Evolutionary conservation across 2,329 filamentous ascomycete species (phyloP).

Genomic region (Alternaria triticimaculans): DNA sequence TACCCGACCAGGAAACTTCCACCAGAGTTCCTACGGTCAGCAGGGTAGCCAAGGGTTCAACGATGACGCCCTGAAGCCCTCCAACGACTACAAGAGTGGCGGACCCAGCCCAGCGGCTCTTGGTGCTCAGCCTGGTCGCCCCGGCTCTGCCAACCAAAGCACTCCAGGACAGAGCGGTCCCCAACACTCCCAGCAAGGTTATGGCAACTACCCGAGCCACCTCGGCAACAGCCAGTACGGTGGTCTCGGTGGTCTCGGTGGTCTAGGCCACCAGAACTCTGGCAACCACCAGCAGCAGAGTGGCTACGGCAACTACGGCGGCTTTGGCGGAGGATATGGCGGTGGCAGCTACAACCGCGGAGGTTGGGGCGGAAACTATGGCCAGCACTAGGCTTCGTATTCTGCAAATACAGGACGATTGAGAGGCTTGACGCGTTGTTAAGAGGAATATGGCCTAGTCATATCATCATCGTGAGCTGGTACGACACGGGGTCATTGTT

Average conservation of each 20-base stretch:
- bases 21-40: slow-evolving; percentile 55
- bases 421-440: slow-evolving; percentile 6
- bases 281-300: slow-evolving; percentile 53
- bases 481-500: slow-evolving; percentile 34
- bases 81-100: slow-evolving; percentile 61
- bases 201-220: slow-evolving; percentile 62
- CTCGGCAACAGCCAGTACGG: slow-evolving; percentile 60
- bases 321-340: slow-evolving; percentile 51
- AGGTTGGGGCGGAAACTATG: slow-evolving; percentile 59
- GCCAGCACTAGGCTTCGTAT: slow-evolving; percentile 41
- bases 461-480: slow-evolving; percentile 21
- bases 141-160: slow-evolving; percentile 68
- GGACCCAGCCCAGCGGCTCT: slow-evolving; percentile 66
- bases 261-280: slow-evolving; percentile 57
- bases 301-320: slow-evolving; percentile 53
- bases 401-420: slow-evolving; percentile 1
- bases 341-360: slow-evolving; percentile 53
- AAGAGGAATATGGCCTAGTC: slow-evolving; percentile 32
- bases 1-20: slow-evolving; percentile 64
- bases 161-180: slow-evolving; percentile 60
- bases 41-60: slow-evolving; percentile 54
- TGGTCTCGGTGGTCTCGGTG: slow-evolving; percentile 61
- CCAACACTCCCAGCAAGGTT: slow-evolving; percentile 64
- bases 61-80: slow-evolving; percentile 65
- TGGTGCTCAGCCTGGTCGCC: slow-evolving; percentile 65